Base-by-base conservation (phyloP, 352 stramenopile genomes). In the Phytophthora multivora region DNA sequence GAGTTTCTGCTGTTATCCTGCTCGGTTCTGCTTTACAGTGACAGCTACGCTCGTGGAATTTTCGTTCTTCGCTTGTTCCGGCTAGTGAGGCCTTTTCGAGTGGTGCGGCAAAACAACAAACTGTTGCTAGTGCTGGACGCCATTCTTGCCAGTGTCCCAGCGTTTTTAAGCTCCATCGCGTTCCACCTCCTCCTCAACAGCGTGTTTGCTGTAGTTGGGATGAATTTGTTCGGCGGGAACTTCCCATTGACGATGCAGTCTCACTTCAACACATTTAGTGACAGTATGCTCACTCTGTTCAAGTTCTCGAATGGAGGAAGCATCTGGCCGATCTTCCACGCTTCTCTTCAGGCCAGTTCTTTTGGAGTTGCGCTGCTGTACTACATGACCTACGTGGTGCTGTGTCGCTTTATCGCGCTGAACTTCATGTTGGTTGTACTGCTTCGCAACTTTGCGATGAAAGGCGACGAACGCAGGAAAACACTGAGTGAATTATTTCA, bases 381-480 rank as follows among this genome's bases (percentile, higher is more conserved):
- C 47, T 95, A 94, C 61, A 64, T 94, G 38, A 64, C 61, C 0
- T 96, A 89, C 55, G 82, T 89, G 11, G 84, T 95, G 0, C 59
- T 93, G 4, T 83, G 74, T 21, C 75, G 83, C 18, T 89, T 85
- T 26, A 42, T 95, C 1, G 75, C 89, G 13, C 69, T 95, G 1
- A 95, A 95, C 66, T 90, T 95, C 51, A 91, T 96, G 76, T 70
- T 95, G 16, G 86, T 96, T 4, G 83, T 95, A 25, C 59, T 96
- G 19, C 71, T 95, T 12, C 74, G 79, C 13, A 90, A 92, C 51
- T 96, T 96, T 23, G 84, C 80, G 3, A 88, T 95, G 81, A 95
- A 93, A 58, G 83, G 89, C 40, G 86, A 96, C 36, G 86, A 93
- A 55, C 73, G 88, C 10, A 77, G 82, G 43, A 86, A 80, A 54